Percentiles rank a stretch among this genome's conserved stretches.
phyloP scores from a whole-genome alignment of 2,329 filamentous ascomycete species.

The Paraphaeosphaeria minitans region DNA sequence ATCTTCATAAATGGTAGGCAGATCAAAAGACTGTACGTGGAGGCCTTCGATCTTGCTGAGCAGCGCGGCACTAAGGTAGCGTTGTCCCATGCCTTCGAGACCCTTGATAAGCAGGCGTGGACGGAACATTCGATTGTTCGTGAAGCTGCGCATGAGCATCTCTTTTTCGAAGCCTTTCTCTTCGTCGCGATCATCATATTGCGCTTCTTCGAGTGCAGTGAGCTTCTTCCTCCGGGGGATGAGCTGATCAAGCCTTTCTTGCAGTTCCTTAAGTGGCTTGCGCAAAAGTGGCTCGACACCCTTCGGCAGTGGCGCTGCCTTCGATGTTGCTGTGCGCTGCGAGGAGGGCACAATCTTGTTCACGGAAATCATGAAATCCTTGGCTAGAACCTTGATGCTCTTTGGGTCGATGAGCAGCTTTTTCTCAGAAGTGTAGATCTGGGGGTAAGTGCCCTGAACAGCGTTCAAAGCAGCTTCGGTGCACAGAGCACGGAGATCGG shows the following conservation, averaged over 20 bases:
- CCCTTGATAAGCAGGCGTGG: constrained; percentile 85
- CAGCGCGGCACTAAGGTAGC: constrained; percentile 82
- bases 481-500: constrained; percentile 89
- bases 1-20: constrained; percentile 85
- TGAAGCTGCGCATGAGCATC: constrained; percentile 72
- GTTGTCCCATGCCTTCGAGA: constrained; percentile 88
- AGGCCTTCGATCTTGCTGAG: constrained; percentile 91
- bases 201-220: constrained; percentile 90
- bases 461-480: constrained; percentile 96
- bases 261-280: constrained; percentile 72
- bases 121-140: constrained; percentile 83
- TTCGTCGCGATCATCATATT: constrained; percentile 84
- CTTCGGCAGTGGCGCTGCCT: constrained; percentile 78
- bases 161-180: constrained; percentile 87
- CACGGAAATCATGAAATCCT: constrained; percentile 96
- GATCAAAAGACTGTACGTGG: constrained; percentile 92
- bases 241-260: constrained; percentile 71
- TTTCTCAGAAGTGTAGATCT: constrained; percentile 89
- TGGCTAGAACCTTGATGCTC: constrained; percentile 84
- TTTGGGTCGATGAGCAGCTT: constrained; percentile 87
- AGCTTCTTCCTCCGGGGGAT: constrained; percentile 84
- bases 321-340: constrained; percentile 84
- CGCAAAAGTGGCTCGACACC: constrained; percentile 81
- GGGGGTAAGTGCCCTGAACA: constrained; percentile 92
- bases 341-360: constrained; percentile 97